These are phyloP conservation scores for Amoebophrya sp. DNA, from an alignment of 169 alveolate genomes.

Conservation along the genomic window DNA sequence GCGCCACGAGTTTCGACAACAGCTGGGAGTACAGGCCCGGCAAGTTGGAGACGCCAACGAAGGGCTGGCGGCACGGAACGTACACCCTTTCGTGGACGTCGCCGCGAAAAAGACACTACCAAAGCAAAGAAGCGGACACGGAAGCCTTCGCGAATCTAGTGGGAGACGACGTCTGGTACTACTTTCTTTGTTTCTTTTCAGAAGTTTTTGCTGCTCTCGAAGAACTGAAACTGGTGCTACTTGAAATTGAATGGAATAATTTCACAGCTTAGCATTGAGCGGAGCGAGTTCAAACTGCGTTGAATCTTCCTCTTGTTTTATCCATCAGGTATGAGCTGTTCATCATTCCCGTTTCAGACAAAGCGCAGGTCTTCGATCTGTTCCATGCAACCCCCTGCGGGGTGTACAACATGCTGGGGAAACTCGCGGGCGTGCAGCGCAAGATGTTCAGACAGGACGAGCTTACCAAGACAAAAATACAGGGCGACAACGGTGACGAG, in stretches of 20 bases:
- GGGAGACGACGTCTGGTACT: background rate
- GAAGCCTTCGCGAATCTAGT: background rate
- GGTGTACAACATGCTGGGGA: background rate
- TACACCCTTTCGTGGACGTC: background rate
- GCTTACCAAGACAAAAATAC: too few species aligned
- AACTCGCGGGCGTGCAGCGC: background rate
- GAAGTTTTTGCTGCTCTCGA: too few species aligned
- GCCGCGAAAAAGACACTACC: background rate
- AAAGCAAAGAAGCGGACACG: background rate
- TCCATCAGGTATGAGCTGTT: background rate
- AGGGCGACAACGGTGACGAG: too few species aligned
- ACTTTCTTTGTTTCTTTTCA: too few species aligned
- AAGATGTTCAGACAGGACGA: background rate
- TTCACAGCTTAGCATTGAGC: too few species aligned
- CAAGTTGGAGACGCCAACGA: background rate
- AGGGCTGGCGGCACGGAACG: background rate
- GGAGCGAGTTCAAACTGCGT: too few species aligned
- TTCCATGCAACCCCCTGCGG: slow-evolving; percentile 2
- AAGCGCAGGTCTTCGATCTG: background rate
- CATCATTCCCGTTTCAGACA: background rate
- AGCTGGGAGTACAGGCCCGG: slow-evolving; percentile 24
- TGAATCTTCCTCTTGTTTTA: too few species aligned
- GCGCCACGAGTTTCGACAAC: background rate
- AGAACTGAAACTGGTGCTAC: too few species aligned
- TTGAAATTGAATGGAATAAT: too few species aligned